A percentile compares a stretch with the other conserved stretches of the same genome.
phyloP scores from a whole-genome alignment of 371 early-diverging fungal species.

The Rhizomucor pusillus region DNA sequence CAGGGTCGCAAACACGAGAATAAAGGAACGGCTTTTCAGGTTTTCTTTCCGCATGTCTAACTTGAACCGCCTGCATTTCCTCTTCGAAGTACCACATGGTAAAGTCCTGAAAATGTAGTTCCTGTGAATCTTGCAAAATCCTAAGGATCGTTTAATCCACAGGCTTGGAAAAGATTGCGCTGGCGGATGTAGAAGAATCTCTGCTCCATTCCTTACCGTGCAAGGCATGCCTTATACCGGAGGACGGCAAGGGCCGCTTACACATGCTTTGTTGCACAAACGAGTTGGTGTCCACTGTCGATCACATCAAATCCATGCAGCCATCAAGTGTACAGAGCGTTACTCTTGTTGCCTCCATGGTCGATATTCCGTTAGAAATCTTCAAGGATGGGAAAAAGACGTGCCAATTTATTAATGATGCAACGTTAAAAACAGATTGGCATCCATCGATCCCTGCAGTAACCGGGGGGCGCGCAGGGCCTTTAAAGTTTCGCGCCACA shows the following conservation, averaged over 20 bases:
- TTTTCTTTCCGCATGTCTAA: no score
- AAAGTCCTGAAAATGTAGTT: no score
- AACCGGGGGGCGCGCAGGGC: not conserved
- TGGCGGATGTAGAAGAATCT: no score
- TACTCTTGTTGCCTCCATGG: conserved; percentile 22
- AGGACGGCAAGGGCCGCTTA: not conserved
- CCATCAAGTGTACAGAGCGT: conserved; percentile 22
- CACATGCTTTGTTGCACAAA: not conserved
- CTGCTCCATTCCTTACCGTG: no score
- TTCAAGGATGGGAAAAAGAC: conserved; percentile 22
- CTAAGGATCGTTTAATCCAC: no score
- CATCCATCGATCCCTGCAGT: conserved; percentile 5
- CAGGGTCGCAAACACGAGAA: no score
- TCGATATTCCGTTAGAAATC: conserved; percentile 12
- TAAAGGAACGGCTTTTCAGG: no score
- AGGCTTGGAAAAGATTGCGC: no score
- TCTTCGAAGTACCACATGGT: no score
- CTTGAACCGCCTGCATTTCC: no score
- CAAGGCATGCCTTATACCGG: no score
- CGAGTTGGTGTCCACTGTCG: conserved; percentile 2
- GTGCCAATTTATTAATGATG: conserved; percentile 15
- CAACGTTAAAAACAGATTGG: conserved; percentile 20
- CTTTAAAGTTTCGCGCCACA: conserved; percentile 33
- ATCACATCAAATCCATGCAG: conserved; percentile 6
- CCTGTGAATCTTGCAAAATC: no score